These are phyloP conservation scores for Striga hermonthica DNA, from an alignment of 305 asterid genomes.

Conservation along the genomic window DNA sequence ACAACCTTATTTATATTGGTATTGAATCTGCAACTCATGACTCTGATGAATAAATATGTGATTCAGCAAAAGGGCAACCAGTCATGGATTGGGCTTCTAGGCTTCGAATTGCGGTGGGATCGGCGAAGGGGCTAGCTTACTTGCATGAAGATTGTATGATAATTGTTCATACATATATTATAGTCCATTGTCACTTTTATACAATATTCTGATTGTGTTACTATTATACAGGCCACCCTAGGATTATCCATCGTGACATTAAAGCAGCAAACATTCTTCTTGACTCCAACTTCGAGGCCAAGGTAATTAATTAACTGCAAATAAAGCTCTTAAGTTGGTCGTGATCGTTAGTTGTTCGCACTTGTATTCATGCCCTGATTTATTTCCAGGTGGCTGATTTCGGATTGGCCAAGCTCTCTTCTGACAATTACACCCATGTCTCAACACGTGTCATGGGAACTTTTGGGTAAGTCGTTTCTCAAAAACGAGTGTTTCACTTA, in stretches of 20 bases:
- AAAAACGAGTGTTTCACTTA: no score
- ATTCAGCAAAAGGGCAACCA: slow-evolving; percentile 39
- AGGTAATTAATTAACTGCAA: slow-evolving; percentile 33
- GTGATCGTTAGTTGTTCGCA: background rate
- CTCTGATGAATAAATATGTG: background rate
- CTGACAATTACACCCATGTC: slow-evolving; percentile 46
- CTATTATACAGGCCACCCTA: slow-evolving; percentile 37
- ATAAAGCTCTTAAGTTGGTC: background rate
- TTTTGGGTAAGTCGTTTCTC: slow-evolving; percentile 34
- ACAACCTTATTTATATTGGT: no score
- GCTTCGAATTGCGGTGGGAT: slow-evolving; percentile 45
- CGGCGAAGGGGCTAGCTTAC: slow-evolving; percentile 51
- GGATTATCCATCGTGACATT: slow-evolving; percentile 50
- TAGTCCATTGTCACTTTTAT: background rate
- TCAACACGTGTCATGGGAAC: slow-evolving; percentile 60
- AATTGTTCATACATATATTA: background rate
- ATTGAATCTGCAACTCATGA: background rate
- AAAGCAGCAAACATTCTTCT: slow-evolving; percentile 51
- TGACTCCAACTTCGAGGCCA: slow-evolving; percentile 46
- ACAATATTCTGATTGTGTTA: background rate
- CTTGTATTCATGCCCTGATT: background rate
- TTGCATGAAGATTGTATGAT: slow-evolving; percentile 50
- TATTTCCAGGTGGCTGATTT: slow-evolving; percentile 47
- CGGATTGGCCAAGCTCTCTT: slow-evolving; percentile 48
- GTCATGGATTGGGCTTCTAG: slow-evolving; percentile 41